phyloP scores from a whole-genome alignment of 1,284 basidiomycete genomes.

The Ceratobasidium sp. region DNA sequence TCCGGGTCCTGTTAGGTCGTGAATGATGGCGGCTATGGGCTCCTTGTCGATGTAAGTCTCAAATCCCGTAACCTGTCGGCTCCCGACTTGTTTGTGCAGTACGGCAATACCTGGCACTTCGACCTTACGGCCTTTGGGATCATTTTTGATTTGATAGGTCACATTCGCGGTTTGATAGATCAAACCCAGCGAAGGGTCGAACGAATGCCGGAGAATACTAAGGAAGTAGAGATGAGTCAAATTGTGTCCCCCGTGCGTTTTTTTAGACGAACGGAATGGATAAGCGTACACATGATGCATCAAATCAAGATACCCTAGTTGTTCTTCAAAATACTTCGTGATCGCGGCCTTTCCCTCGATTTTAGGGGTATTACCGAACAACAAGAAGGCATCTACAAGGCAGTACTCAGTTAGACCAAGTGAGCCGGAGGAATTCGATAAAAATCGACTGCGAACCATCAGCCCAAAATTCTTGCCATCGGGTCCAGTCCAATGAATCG shows the following conservation, averaged over 20 bases:
- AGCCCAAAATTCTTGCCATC: conserved; percentile 36
- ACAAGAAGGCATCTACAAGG: conserved; percentile 15
- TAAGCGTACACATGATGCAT: conserved; percentile 37
- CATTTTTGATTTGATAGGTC: conserved; percentile 27
- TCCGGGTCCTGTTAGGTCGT: conserved; percentile 85
- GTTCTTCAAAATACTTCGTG: conserved; percentile 19
- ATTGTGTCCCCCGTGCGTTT: conserved; percentile 57
- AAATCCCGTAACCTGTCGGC: conserved; percentile 9
- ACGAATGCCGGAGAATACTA: conserved; percentile 55
- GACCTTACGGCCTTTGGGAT: conserved; percentile 9
- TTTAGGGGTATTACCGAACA: conserved; percentile 14
- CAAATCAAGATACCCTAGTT: conserved; percentile 1
- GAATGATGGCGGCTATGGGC: conserved; percentile 5
- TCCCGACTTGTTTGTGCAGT: conserved; percentile 18
- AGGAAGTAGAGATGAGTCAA: too few species aligned
- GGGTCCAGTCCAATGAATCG: conserved; percentile 27
- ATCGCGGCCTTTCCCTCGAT: conserved; percentile 30
- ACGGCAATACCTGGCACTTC: conserved; percentile 25
- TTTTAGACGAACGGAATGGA: conserved; percentile 69
- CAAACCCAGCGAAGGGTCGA: conserved; percentile 17
- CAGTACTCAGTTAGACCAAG: not conserved
- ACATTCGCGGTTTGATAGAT: conserved; percentile 32
- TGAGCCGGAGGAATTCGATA: too few species aligned
- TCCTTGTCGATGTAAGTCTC: conserved; percentile 37
- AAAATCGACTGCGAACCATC: conserved; percentile 9